These are phyloP conservation scores for Geotrichum australiense DNA, from an alignment of 1,139 yeast species.

Conservation along the genomic window DNA sequence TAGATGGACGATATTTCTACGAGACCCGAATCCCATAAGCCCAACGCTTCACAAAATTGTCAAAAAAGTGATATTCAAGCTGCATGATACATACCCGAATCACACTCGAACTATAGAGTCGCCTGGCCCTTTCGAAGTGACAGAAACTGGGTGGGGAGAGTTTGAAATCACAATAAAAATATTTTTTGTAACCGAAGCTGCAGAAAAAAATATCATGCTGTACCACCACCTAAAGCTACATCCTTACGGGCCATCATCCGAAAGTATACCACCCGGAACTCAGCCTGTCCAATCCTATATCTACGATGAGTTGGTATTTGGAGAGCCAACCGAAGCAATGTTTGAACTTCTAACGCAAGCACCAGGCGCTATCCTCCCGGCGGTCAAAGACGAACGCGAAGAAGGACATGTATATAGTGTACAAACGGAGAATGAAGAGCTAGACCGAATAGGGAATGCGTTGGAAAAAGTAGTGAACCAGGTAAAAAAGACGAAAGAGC, in stretches of 20 bases:
- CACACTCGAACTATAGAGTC: conserved; percentile 75
- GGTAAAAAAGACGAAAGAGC: conserved; percentile 31
- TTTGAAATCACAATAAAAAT: conserved; percentile 86
- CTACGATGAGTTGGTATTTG: conserved; percentile 88
- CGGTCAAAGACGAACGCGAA: conserved; percentile 39
- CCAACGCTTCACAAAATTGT: conserved; percentile 57
- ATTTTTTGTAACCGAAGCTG: conserved; percentile 76
- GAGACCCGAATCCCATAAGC: conserved; percentile 72
- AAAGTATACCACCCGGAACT: conserved; percentile 23
- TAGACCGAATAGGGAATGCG: conserved; percentile 65
- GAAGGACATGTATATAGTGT: conserved; percentile 39
- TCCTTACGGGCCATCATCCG: conserved; percentile 48
- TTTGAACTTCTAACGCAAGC: conserved; percentile 68
- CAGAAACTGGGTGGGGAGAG: conserved; percentile 99
- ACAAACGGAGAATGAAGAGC: conserved; percentile 67
- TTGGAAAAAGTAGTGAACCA: conserved; percentile 47
- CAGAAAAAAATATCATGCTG: conserved; percentile 78
- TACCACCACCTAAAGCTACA: conserved; percentile 89
- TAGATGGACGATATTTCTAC: conserved; percentile 87
- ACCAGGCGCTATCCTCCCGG: conserved; percentile 71
- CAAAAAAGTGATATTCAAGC: conserved; percentile 85
- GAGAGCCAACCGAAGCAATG: conserved; percentile 89
- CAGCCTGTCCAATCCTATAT: conserved; percentile 55
- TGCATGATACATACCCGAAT: conserved; percentile 89
- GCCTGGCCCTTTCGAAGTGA: conserved; percentile 82